These are phyloP conservation scores for Acanthamoeba sp. DNA, from an alignment of 208 protist genomes.

Conservation along the genomic window DNA sequence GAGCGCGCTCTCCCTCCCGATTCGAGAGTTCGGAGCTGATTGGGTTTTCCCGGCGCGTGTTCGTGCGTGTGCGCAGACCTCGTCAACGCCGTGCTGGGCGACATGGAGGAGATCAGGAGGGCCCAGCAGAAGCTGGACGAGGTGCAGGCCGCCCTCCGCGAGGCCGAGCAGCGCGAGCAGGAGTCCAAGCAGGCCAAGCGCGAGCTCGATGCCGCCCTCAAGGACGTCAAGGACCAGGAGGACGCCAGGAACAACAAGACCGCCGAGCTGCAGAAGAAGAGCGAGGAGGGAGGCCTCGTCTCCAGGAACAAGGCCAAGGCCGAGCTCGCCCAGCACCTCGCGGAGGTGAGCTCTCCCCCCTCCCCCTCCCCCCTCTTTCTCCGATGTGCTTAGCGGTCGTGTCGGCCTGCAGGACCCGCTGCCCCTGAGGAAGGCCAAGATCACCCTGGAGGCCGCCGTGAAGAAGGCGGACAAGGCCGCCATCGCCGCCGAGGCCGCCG, in stretches of 20 bases:
- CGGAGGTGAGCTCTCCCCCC: not conserved
- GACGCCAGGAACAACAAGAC: slow-evolving; percentile 61
- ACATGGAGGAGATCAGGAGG: slow-evolving; percentile 62
- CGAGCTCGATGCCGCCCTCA: slow-evolving; percentile 72
- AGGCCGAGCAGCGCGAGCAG: slow-evolving; percentile 23
- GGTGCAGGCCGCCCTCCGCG: not conserved
- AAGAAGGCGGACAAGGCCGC: slow-evolving; percentile 42
- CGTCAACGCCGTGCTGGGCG: slow-evolving; percentile 50
- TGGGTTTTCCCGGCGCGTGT: too few species aligned
- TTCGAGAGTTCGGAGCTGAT: not conserved
- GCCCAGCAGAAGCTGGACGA: slow-evolving; percentile 66
- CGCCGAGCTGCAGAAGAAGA: slow-evolving; percentile 65
- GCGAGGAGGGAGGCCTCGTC: slow-evolving; percentile 78
- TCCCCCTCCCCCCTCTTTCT: not conserved
- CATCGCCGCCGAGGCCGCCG: not conserved
- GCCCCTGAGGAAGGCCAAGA: slow-evolving; percentile 18
- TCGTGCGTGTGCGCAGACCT: not conserved
- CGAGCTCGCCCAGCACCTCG: slow-evolving; percentile 77
- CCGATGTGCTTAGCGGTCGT: not conserved
- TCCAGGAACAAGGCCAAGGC: slow-evolving; percentile 76
- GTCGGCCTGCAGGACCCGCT: not conserved
- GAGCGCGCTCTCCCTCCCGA: not conserved
- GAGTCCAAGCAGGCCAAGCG: slow-evolving; percentile 2
- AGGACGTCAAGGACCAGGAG: slow-evolving; percentile 57
- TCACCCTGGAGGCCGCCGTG: slow-evolving; percentile 17